A percentile compares a stretch with the other conserved stretches of the same genome.
Evolutionary conservation across 2,329 filamentous ascomycete genomes (phyloP).

Genomic region (Fusarium xyrophilum): DNA sequence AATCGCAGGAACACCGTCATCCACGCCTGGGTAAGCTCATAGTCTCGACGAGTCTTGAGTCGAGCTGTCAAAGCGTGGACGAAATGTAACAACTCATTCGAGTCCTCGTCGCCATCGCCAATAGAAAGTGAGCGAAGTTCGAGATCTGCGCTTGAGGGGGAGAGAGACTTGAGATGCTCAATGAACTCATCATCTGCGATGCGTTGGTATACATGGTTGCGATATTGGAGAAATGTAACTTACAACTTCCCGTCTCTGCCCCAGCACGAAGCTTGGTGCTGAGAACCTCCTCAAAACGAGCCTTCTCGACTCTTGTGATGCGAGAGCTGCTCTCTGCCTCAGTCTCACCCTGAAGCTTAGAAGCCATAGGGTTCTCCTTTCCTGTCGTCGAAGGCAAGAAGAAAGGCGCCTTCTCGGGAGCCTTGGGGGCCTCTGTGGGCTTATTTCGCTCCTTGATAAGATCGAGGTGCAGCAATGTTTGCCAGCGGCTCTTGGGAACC

Average conservation of each 20-base stretch:
- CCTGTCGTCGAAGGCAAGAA: conserved; percentile 77
- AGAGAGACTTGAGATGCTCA: conserved; percentile 78
- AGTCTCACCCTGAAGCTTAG: conserved; percentile 43
- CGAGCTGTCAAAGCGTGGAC: conserved; percentile 78
- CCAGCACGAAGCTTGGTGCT: conserved; percentile 63
- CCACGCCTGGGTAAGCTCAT: conserved; percentile 95
- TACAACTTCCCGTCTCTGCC: conserved; percentile 66
- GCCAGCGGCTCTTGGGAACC: conserved; percentile 90
- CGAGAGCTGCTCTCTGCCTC: conserved; percentile 63
- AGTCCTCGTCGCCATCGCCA: conserved; percentile 53
- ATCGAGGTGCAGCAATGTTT: conserved; percentile 91
- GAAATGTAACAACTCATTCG: conserved; percentile 80
- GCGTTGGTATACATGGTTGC: conserved; percentile 31
- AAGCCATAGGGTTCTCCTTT: conserved; percentile 52
- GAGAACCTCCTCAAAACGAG: conserved; percentile 64
- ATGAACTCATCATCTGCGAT: conserved; percentile 69
- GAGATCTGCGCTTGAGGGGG: conserved; percentile 85
- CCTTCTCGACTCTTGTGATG: conserved; percentile 71
- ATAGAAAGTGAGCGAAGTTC: conserved; percentile 81
- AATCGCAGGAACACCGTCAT: conserved; percentile 92
- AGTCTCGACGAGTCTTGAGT: conserved; percentile 75
- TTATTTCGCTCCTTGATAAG: conserved; percentile 93
- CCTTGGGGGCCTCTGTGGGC: conserved; percentile 88
- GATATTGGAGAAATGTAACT: conserved; percentile 42
- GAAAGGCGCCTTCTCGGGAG: conserved; percentile 93